These are phyloP conservation scores for Bruguiera gymnorhiza DNA, from an alignment of 345 rosid species.

Conservation along the genomic window DNA sequence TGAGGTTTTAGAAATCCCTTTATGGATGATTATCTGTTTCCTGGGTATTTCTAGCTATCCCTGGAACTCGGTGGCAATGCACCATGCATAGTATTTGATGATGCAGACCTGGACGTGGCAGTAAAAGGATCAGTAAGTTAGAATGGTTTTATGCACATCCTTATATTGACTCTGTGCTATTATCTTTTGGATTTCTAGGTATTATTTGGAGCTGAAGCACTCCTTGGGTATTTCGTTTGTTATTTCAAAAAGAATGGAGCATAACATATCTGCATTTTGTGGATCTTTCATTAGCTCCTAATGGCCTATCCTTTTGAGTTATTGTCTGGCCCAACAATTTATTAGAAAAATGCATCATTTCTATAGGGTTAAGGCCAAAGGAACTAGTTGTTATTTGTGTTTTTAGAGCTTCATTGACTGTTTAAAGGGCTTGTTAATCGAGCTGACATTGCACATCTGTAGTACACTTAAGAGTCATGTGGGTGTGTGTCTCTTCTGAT, in stretches of 20 bases:
- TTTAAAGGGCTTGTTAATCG: not conserved
- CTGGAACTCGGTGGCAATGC: constrained; percentile 99
- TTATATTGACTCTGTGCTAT: not conserved
- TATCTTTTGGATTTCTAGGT: constrained; percentile 5
- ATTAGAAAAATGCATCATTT: not conserved
- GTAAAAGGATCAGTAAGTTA: constrained; percentile 91
- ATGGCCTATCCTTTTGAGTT: not conserved
- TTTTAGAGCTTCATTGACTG: not conserved
- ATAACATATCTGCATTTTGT: not conserved
- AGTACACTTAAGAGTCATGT: not conserved
- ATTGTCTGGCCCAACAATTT: not conserved
- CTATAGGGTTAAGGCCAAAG: not conserved
- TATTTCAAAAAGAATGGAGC: too few species aligned
- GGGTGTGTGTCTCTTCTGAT: not conserved
- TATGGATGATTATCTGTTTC: constrained; percentile 17
- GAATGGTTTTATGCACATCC: not conserved
- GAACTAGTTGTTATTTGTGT: not conserved
- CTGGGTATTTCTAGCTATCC: constrained; percentile 51
- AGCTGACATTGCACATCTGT: not conserved
- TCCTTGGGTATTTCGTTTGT: not conserved
- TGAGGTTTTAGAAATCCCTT: constrained; percentile 2
- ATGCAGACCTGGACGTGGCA: constrained; percentile 88
- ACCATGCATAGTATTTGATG: constrained; percentile 95
- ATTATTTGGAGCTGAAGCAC: not conserved
- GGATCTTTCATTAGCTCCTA: not conserved